Percentiles rank a stretch among this genome's conserved stretches.
Conservation (phyloP, 1,284 basidiomycete species). For the Hymenochaete sp. region DNA sequence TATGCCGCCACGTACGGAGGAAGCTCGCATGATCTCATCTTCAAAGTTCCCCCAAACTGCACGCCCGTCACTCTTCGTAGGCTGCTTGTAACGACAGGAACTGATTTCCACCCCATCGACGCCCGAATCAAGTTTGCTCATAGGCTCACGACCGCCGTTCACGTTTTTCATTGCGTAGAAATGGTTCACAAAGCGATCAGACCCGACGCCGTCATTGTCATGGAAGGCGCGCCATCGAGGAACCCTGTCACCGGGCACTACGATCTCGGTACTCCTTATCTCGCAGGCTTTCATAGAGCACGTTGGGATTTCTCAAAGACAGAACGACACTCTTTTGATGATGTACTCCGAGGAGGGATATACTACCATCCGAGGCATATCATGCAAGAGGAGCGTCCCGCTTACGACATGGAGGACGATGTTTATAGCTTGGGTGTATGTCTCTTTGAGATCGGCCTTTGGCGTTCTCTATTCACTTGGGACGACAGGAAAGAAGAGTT, state of each 20-base stretch:
- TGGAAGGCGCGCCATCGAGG: not conserved
- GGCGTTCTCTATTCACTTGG: constrained; percentile 9
- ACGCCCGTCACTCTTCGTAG: constrained; percentile 4
- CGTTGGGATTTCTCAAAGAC: not conserved
- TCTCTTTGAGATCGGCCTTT: constrained; percentile 14
- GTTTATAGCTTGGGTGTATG: constrained; percentile 15
- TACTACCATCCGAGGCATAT: constrained; percentile 10
- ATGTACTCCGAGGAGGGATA: not conserved
- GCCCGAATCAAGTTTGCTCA: constrained; percentile 8
- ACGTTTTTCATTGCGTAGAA: constrained; percentile 10
- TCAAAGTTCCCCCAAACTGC: not conserved
- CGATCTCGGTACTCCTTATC: constrained; percentile 6
- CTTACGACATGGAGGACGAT: constrained; percentile 9
- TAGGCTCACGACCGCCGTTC: constrained; percentile 6
- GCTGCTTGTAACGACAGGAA: not conserved
- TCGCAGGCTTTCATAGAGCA: not conserved
- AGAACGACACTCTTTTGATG: not conserved
- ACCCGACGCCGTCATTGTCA: constrained; percentile 11
- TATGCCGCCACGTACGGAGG: not conserved
- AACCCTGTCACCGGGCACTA: not conserved
- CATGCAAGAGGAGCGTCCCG: not conserved
- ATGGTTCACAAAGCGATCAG: constrained; percentile 11
- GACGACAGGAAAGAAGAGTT: too few relatives aligned
- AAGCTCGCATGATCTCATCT: not conserved
- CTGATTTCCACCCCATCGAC: constrained; percentile 1